Base-by-base conservation (phyloP, 768 basidiomycete species). In the Pisolithus microcarpus region DNA sequence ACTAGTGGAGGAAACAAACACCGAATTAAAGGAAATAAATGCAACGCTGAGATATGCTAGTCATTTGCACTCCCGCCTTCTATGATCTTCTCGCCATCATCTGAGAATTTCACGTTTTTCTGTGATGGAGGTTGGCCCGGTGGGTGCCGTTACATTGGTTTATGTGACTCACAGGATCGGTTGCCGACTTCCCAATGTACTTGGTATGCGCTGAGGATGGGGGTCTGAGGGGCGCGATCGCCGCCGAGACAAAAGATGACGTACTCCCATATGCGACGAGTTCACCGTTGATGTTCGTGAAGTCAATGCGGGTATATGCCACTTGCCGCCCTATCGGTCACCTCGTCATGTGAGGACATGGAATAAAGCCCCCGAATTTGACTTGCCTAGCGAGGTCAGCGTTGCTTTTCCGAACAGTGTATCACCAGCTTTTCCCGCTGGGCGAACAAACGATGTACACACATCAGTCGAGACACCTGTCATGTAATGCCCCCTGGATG, bases 381-480 rank as follows among this genome's bases (percentile, higher is more conserved):
- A 50, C 57, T 21, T 48, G 84, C 88, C 90, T 58, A 92, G 75
- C n/a, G 77, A 81, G 44, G 80, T 85, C 30, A 91, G 61, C 1
- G 74, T 72, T 0, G 84, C 86, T 57, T 75, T 85, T 3, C 80
- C 80, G 49, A 77, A 75, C 13, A 92, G 63, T 11, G 75, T 67
- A 53, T 91, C 87, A 10, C 88, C 90, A 0, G 72, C 69, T 49
- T 72, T 75, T n/a, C 90, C 90, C 5, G 78, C 85, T 18, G 86
- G 87, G 31, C 81, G 80, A 51, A 91, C 79, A 55, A 91, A 91
- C 1, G 85, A 85, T 0, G 88, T 78, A 21, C 70, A 82, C 55
- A 92, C 80, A 62, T 91, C 89, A 3, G 87, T 88, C 2, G 87
- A 89, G 9, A 91, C 88, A 15, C 90, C 88, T 0, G 90, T 91